These are phyloP conservation scores for Globisporangium radiosum DNA, from an alignment of 352 stramenopile species.

Conservation along the genomic window DNA sequence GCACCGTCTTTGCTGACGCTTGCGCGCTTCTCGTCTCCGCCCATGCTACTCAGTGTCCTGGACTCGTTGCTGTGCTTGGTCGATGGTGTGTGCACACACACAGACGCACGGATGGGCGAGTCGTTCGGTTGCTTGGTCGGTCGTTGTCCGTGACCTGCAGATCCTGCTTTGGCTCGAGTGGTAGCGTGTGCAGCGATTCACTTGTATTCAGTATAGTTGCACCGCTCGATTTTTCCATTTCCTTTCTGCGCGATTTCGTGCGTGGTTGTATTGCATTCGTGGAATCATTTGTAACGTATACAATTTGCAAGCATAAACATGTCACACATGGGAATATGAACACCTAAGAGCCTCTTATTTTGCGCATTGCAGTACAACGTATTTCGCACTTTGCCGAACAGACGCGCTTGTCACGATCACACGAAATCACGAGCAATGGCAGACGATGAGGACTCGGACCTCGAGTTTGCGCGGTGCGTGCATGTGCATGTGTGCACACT, in stretches of 20 bases:
- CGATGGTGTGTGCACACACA: neutral
- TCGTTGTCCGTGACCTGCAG: neutral
- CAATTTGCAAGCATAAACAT: no score
- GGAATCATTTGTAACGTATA: no score
- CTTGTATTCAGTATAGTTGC: no score
- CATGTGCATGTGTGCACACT: neutral
- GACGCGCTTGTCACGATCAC: neutral
- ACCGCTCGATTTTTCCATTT: no score
- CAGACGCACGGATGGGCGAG: neutral
- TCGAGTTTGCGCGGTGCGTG: constrained; percentile 56
- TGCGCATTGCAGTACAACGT: no score
- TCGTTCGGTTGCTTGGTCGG: neutral
- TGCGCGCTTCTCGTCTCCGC: constrained; percentile 12
- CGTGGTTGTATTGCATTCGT: no score
- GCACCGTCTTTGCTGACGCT: constrained; percentile 6
- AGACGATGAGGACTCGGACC: constrained; percentile 41
- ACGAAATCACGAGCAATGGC: constrained; percentile 1
- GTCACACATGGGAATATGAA: no score
- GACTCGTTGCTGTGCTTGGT: neutral
- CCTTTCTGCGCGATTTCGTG: no score
- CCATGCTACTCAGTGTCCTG: neutral
- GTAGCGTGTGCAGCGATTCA: neutral
- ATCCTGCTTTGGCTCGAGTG: neutral
- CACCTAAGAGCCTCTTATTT: no score
- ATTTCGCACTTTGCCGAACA: neutral